These are phyloP conservation scores for Emergomyces africanus DNA, from an alignment of 2,329 filamentous ascomycete species.

Conservation along the genomic window DNA sequence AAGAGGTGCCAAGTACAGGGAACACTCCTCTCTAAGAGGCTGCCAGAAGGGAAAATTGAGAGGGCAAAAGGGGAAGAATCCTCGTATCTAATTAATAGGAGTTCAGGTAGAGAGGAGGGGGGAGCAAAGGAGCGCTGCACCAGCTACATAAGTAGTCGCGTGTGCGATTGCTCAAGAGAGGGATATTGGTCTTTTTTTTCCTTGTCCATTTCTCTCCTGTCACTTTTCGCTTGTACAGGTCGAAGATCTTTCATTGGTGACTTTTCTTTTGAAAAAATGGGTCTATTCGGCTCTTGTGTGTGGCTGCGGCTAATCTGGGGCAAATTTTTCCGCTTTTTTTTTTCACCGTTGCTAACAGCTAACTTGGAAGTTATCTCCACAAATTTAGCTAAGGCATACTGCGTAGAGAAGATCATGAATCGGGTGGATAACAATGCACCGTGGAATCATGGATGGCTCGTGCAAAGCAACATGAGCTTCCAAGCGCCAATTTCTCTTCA, in stretches of 20 bases:
- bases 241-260: not conserved
- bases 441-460: not conserved
- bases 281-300: not conserved
- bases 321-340: not conserved
- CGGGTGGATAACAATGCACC: not conserved
- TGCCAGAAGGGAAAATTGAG: not conserved
- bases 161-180: conserved; percentile 16
- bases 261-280: not conserved
- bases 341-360: not conserved
- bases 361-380: not conserved
- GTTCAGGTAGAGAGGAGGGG: conserved; percentile 9
- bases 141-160: conserved; percentile 18
- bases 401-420: not conserved
- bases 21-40: not conserved
- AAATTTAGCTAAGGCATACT: not conserved
- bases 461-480: not conserved
- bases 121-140: conserved; percentile 18
- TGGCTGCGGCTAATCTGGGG: not conserved
- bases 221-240: not conserved
- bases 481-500: too few relatives aligned
- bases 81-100: not conserved
- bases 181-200: conserved; percentile 6
- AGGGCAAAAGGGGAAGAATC: not conserved
- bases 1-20: not conserved
- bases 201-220: not conserved